These are phyloP conservation scores for Fusarium sp. DNA, from an alignment of 2,329 filamentous ascomycete species.

Conservation along the genomic window DNA sequence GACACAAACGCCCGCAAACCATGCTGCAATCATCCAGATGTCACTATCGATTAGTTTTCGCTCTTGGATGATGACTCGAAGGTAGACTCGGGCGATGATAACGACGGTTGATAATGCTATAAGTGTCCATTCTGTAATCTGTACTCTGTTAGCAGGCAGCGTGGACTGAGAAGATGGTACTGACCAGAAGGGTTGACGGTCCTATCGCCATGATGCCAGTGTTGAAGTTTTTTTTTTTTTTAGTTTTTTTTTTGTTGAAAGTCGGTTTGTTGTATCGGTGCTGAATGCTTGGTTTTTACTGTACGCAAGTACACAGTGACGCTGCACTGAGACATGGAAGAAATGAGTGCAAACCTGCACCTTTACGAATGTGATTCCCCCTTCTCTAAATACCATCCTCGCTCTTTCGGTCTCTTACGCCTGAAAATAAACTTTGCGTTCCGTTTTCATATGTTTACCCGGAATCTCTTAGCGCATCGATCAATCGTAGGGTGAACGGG, in stretches of 20 bases:
- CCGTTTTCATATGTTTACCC: neutral
- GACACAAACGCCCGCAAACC: conserved; percentile 2
- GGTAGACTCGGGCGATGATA: conserved; percentile 32
- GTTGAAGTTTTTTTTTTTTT: too few relatives aligned
- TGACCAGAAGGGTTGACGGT: conserved; percentile 13
- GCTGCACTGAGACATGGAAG: neutral
- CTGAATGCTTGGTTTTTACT: too few relatives aligned
- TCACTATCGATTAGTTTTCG: conserved; percentile 24
- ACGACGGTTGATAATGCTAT: conserved; percentile 19
- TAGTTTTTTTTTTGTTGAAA: too few relatives aligned
- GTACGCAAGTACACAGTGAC: neutral
- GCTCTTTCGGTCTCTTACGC: neutral
- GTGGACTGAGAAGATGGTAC: too few relatives aligned
- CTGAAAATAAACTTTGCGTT: neutral
- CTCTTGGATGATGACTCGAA: conserved; percentile 28
- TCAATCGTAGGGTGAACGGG: neutral
- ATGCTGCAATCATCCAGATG: conserved; percentile 24
- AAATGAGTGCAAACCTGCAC: neutral
- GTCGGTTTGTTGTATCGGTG: too few relatives aligned
- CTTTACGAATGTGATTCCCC: neutral
- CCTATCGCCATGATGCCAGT: conserved; percentile 1
- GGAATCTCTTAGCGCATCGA: neutral
- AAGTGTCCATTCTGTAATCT: conserved; percentile 29
- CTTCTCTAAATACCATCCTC: neutral
- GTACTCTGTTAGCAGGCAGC: neutral